Evolutionary conservation across 140 eudicot species (phyloP).

Genomic region (Flaveria floridana): DNA sequence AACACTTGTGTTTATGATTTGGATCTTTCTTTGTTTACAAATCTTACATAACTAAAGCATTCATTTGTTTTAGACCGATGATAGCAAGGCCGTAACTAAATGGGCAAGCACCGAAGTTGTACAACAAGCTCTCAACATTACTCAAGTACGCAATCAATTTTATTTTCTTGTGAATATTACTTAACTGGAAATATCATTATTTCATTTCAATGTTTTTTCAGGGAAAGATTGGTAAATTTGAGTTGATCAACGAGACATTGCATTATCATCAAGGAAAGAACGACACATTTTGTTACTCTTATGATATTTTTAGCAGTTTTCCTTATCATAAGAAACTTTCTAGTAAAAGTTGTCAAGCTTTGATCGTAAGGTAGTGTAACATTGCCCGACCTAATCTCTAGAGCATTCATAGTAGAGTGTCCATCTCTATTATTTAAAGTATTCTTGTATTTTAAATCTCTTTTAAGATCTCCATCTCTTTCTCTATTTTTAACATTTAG

Average conservation of each 20-base stretch:
- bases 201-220: background rate
- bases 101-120: conserved; percentile 12
- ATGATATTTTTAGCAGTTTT: conserved; percentile 19
- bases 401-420: too few species aligned
- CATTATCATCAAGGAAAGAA: conserved; percentile 23
- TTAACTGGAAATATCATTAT: background rate
- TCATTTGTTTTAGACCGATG: background rate
- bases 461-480: too few species aligned
- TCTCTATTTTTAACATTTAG: too few species aligned
- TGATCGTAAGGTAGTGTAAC: conserved; percentile 7
- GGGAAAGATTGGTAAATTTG: conserved; percentile 13
- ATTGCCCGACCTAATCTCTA: background rate
- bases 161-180: background rate
- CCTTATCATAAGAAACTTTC: conserved; percentile 20
- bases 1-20: too few species aligned
- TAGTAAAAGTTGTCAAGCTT: conserved; percentile 7
- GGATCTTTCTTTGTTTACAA: background rate
- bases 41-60: background rate
- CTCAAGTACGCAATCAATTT: conserved; percentile 7
- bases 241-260: background rate
- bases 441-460: too few species aligned
- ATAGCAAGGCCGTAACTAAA: background rate
- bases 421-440: too few species aligned
- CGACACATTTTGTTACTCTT: conserved; percentile 23
- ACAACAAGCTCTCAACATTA: conserved; percentile 24